Evolutionary conservation across 768 basidiomycete genomes (phyloP).

Genomic region (Sutorius australiensis): DNA sequence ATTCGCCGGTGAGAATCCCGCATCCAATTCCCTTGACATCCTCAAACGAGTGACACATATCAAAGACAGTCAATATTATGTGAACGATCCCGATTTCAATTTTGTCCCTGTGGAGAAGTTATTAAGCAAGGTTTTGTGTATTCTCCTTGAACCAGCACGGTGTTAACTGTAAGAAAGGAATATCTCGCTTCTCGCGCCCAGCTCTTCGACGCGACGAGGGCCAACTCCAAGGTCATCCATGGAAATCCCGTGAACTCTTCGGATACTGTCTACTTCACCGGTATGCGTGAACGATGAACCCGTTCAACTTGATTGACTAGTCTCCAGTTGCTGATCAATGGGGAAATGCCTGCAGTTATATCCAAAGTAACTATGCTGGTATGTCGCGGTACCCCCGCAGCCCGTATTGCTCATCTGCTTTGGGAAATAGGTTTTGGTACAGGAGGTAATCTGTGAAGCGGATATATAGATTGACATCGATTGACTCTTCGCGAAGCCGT

Average conservation of each 20-base stretch:
- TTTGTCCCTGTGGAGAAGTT: conserved; percentile 79
- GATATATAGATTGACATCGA: background rate
- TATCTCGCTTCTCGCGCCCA: conserved; percentile 80
- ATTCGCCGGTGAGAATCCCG: conserved; percentile 61
- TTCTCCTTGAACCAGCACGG: background rate
- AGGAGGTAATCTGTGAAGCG: conserved; percentile 47
- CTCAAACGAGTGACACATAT: background rate
- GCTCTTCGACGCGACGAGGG: conserved; percentile 67
- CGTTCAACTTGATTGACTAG: background rate
- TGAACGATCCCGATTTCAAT: conserved; percentile 82
- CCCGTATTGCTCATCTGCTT: background rate
- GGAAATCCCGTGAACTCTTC: conserved; percentile 82
- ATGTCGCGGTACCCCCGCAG: conserved; percentile 12
- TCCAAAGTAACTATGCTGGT: conserved; percentile 88
- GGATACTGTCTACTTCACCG: conserved; percentile 94
- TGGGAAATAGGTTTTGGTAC: conserved; percentile 75
- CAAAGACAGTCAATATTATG: conserved; percentile 81
- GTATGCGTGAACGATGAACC: conserved; percentile 33
- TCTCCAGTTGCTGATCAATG: conserved; percentile 75
- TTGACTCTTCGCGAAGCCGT: conserved; percentile 50
- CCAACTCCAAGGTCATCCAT: conserved; percentile 63
- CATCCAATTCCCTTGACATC: background rate
- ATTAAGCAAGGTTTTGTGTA: conserved; percentile 64
- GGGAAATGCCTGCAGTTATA: conserved; percentile 88
- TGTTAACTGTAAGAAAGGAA: conserved; percentile 45